Percentiles rank a stretch among this genome's conserved stretches.
Evolutionary conservation across 441 rosid species (phyloP).

Genomic region (Flueggea neowawraea): DNA sequence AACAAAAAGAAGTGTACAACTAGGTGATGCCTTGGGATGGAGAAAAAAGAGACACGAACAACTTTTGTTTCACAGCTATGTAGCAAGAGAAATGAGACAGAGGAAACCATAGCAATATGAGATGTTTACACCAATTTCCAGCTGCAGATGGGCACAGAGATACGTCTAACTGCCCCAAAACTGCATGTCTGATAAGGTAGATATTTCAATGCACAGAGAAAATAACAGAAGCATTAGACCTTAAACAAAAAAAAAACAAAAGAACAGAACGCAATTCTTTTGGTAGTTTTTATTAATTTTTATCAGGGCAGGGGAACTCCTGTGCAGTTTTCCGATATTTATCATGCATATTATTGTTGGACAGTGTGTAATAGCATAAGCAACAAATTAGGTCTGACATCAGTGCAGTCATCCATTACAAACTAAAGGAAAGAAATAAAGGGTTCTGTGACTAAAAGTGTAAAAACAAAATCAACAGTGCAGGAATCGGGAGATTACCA

Average conservation of each 20-base stretch:
- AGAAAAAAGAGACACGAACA: too few species aligned
- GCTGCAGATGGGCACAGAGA: not conserved
- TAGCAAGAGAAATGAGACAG: not conserved
- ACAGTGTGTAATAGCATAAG: not conserved
- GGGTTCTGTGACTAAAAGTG: not conserved
- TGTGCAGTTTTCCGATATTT: not conserved
- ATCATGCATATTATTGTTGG: not conserved
- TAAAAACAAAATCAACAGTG: constrained; percentile 6
- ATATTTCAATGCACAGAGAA: too few species aligned
- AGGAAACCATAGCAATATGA: not conserved
- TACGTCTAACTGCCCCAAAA: not conserved
- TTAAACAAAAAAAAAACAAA: too few species aligned
- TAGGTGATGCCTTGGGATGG: not conserved
- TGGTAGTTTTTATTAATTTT: too few species aligned
- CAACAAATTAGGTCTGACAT: constrained; percentile 10
- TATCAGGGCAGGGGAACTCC: not conserved
- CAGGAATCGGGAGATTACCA: constrained; percentile 48
- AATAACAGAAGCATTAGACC: too few species aligned
- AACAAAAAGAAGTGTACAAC: not conserved
- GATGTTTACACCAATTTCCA: not conserved
- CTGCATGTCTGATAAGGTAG: not conserved
- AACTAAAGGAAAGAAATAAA: constrained; percentile 9
- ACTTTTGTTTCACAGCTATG: not conserved
- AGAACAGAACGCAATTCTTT: too few species aligned
- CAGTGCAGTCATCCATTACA: constrained; percentile 6